phyloP scores from a whole-genome alignment of 257 asterid species.

The Solanum medicagineum region DNA sequence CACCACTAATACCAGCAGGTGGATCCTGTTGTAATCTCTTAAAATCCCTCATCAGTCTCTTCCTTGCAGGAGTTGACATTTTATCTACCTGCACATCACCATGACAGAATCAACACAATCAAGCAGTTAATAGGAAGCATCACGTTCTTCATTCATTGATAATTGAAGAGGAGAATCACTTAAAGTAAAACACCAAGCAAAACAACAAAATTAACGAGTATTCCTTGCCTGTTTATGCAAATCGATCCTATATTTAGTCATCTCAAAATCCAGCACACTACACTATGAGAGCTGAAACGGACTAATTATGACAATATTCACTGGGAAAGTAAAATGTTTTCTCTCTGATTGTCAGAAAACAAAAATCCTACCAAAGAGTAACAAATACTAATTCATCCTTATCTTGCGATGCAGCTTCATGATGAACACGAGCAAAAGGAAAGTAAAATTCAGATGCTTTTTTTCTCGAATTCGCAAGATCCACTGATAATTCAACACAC shows the following conservation, averaged over 20 bases:
- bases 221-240: neutral
- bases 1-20: constrained; percentile 73
- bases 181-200: neutral
- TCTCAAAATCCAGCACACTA: neutral
- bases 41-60: constrained; percentile 81
- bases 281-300: neutral
- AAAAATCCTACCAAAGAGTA: neutral
- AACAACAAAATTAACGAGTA: neutral
- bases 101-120: neutral
- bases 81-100: constrained; percentile 12
- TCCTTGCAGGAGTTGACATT: constrained; percentile 76
- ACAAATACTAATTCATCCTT: neutral
- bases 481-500: neutral
- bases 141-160: neutral
- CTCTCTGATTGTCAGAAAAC: neutral
- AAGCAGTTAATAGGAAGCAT: neutral
- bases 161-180: neutral
- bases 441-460: neutral
- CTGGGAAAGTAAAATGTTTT: neutral
- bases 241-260: neutral
- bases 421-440: neutral
- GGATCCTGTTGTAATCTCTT: constrained; percentile 78
- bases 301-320: neutral
- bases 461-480: neutral
- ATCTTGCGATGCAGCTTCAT: neutral